phyloP scores from a whole-genome alignment of 148 eudicot species.

The Diospyros lotus region DNA sequence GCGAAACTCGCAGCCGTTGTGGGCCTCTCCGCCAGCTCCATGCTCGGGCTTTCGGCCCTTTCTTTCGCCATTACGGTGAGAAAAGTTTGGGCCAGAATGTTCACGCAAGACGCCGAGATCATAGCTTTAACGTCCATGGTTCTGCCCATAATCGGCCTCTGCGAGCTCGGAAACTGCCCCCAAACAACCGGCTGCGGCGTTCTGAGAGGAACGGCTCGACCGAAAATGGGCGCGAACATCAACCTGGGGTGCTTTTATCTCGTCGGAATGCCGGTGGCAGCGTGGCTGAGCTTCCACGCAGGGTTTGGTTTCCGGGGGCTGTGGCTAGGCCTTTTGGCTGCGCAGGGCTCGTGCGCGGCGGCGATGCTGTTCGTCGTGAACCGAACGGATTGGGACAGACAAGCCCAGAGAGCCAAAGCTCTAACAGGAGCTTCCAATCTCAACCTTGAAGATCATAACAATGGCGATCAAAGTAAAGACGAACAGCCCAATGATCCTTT shows the following conservation, averaged over 20 bases:
- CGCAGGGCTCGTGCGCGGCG: conserved; percentile 54
- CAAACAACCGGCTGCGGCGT: conserved; percentile 75
- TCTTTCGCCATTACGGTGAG: conserved; percentile 44
- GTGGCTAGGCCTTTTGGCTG: conserved; percentile 72
- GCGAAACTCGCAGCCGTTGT: conserved; percentile 55
- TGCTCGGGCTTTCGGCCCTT: conserved; percentile 51
- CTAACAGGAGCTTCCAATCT: conserved; percentile 26
- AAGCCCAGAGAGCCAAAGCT: conserved; percentile 53
- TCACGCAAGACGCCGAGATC: conserved; percentile 54
- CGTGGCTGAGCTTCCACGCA: conserved; percentile 40
- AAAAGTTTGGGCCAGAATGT: conserved; percentile 54
- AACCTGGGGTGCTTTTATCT: conserved; percentile 62
- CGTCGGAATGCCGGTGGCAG: conserved; percentile 71
- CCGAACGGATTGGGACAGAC: conserved; percentile 54
- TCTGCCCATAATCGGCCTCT: conserved; percentile 67
- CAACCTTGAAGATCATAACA: background rate
- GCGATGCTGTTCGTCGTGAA: conserved; percentile 43
- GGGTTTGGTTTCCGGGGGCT: conserved; percentile 59
- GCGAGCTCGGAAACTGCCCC: conserved; percentile 79
- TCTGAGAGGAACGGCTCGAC: conserved; percentile 63
- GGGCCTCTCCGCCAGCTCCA: conserved; percentile 48
- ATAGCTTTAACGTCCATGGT: conserved; percentile 47
- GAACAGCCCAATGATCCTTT: background rate
- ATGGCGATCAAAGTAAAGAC: background rate
- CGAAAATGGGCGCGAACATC: conserved; percentile 56